phyloP scores from a whole-genome alignment of 179 eudicot genomes.

The Amaranthus tricolor region DNA sequence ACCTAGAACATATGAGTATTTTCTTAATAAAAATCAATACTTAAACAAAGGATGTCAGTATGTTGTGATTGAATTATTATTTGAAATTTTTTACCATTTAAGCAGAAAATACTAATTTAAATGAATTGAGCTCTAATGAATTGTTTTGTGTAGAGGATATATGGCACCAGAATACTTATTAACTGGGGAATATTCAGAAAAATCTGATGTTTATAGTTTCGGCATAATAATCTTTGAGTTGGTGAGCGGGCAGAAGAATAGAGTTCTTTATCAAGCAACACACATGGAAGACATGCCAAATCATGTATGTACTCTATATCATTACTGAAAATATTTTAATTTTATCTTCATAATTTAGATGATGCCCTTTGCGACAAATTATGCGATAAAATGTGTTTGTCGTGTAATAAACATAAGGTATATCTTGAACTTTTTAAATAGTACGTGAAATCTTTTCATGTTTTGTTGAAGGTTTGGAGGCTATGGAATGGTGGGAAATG shows the following conservation, averaged over 20 bases:
- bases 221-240: slow-evolving; percentile 27
- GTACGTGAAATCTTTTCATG: too few relatives aligned
- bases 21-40: too few relatives aligned
- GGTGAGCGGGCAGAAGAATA: slow-evolving; percentile 26
- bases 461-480: slow-evolving; percentile 22
- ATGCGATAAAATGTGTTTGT: too few relatives aligned
- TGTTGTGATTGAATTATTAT: too few relatives aligned
- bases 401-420: too few relatives aligned
- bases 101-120: background rate
- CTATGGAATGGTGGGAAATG: slow-evolving; percentile 22
- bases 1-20: too few relatives aligned
- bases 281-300: slow-evolving; percentile 21
- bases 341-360: background rate
- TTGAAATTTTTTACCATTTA: too few relatives aligned
- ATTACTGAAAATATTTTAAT: background rate
- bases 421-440: too few relatives aligned
- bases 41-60: too few relatives aligned
- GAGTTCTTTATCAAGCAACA: slow-evolving; percentile 11
- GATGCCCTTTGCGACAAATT: too few relatives aligned
- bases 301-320: slow-evolving; percentile 19
- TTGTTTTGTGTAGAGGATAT: slow-evolving; percentile 29
- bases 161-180: slow-evolving; percentile 36
- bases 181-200: slow-evolving; percentile 26
- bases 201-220: slow-evolving; percentile 30
- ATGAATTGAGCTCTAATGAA: background rate